Conservation (phyloP, 192 early-diverging fungal species). For the Lobosporangium transversale region DNA sequence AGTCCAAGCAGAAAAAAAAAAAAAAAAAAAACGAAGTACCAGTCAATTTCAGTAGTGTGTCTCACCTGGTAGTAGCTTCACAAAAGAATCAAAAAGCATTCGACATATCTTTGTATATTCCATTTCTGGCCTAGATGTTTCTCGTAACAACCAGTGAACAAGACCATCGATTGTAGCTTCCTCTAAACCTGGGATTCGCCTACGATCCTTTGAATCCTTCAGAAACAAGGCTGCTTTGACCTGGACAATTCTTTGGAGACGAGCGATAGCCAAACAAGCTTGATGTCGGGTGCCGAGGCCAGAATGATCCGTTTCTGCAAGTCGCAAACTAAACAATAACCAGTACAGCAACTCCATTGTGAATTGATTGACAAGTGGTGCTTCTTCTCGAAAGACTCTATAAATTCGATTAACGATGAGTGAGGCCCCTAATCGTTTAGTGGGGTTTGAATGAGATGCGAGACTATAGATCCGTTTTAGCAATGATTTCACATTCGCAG, state of each 20-base stretch:
- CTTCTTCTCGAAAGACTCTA: constrained; percentile 72
- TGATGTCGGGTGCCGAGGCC: constrained; percentile 67
- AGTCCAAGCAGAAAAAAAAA: neutral
- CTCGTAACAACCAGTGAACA: constrained; percentile 66
- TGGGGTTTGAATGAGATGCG: constrained; percentile 64
- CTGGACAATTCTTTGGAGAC: constrained; percentile 69
- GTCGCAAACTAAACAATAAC: constrained; percentile 67
- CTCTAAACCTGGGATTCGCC: constrained; percentile 60
- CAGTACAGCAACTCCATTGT: constrained; percentile 75
- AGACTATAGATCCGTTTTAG: constrained; percentile 75
- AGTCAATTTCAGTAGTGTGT: no score
- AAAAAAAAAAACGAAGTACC: neutral
- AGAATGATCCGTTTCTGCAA: constrained; percentile 69
- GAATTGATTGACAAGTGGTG: constrained; percentile 69
- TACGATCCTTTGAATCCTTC: constrained; percentile 41
- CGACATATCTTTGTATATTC: constrained; percentile 73
- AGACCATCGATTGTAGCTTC: constrained; percentile 57
- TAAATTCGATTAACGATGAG: constrained; percentile 79
- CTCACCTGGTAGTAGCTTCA: constrained; percentile 56
- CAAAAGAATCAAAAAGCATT: constrained; percentile 69
- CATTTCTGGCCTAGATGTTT: constrained; percentile 60
- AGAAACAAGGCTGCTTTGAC: constrained; percentile 64
- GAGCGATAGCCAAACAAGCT: constrained; percentile 60
- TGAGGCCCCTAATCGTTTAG: constrained; percentile 75
- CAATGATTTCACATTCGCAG: constrained; percentile 77